Conservation (phyloP, 1,284 basidiomycete genomes). For the Bjerkandera adusta region DNA sequence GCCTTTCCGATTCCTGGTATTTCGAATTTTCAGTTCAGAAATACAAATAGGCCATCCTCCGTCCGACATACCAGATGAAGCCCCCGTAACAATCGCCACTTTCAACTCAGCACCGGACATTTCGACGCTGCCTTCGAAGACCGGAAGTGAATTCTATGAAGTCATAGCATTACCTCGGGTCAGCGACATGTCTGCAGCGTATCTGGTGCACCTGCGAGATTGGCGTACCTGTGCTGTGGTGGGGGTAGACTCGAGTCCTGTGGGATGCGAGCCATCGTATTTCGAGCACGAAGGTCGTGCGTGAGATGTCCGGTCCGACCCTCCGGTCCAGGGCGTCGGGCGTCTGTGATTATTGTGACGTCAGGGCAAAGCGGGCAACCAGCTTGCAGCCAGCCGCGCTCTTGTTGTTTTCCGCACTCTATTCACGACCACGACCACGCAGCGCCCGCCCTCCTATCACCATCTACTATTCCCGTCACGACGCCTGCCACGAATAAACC, state of each 20-base stretch:
- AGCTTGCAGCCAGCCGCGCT: background rate
- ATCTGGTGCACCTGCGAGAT: background rate
- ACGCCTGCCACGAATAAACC: too few relatives aligned
- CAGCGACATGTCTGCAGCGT: constrained; percentile 3
- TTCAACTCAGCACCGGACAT: constrained; percentile 14
- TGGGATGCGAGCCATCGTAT: background rate
- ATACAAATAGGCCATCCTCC: background rate
- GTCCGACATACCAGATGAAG: constrained; percentile 21
- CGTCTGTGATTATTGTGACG: too few relatives aligned
- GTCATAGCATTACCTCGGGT: too few relatives aligned
- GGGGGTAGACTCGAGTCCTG: background rate
- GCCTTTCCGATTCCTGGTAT: constrained; percentile 46
- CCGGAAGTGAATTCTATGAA: too few relatives aligned
- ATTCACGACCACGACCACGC: background rate
- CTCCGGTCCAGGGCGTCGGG: background rate
- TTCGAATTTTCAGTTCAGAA: background rate
- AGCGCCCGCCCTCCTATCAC: background rate
- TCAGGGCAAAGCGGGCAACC: too few relatives aligned
- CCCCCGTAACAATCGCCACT: constrained; percentile 26
- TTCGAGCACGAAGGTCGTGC: background rate
- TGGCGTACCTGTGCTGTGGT: background rate
- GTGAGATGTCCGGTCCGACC: background rate
- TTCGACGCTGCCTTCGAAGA: background rate
- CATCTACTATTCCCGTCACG: constrained; percentile 1
- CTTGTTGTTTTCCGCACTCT: background rate